Conservation (phyloP, 805 yeast species). For the Pichia pseudocactophila region DNA sequence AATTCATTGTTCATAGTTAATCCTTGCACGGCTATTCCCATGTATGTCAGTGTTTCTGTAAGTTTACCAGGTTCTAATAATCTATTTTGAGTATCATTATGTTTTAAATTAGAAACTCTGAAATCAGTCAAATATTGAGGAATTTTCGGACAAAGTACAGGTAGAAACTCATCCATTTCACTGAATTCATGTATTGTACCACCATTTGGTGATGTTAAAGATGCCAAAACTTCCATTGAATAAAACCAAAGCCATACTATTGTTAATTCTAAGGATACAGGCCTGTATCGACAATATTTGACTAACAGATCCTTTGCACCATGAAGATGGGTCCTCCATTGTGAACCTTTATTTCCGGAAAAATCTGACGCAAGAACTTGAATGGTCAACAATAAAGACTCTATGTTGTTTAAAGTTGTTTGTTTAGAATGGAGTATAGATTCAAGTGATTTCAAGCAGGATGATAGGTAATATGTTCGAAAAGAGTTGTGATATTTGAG, state of each 20-base stretch:
- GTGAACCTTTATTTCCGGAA: slow-evolving; percentile 47
- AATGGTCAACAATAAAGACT: slow-evolving; percentile 60
- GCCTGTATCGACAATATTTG: slow-evolving; percentile 22
- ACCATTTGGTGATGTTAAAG: slow-evolving; percentile 47
- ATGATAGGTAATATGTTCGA: slow-evolving; percentile 53
- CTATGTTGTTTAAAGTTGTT: slow-evolving; percentile 46
- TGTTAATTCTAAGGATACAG: slow-evolving; percentile 28
- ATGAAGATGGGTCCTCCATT: slow-evolving; percentile 60
- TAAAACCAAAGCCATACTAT: slow-evolving; percentile 47
- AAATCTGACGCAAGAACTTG: slow-evolving; percentile 57
- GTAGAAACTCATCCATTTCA: slow-evolving; percentile 36
- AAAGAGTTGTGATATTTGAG: slow-evolving; percentile 43
- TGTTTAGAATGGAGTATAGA: slow-evolving; percentile 35
- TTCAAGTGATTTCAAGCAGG: slow-evolving; percentile 55
- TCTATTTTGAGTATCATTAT: not conserved
- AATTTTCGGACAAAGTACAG: slow-evolving; percentile 15
- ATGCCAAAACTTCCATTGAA: slow-evolving; percentile 55
- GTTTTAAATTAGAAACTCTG: not conserved
- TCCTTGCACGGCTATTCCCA: slow-evolving; percentile 26
- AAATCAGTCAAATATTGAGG: slow-evolving; percentile 6
- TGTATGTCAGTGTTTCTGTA: slow-evolving; percentile 19
- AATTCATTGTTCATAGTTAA: slow-evolving; percentile 7
- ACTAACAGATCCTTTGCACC: slow-evolving; percentile 60
- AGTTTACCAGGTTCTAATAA: slow-evolving; percentile 10
- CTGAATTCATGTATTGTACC: slow-evolving; percentile 47